A percentile compares a stretch with the other conserved stretches of the same genome.
These are phyloP conservation scores for Linnemannia zychae DNA, from an alignment of 192 early-diverging fungal species.

Conservation along the genomic window DNA sequence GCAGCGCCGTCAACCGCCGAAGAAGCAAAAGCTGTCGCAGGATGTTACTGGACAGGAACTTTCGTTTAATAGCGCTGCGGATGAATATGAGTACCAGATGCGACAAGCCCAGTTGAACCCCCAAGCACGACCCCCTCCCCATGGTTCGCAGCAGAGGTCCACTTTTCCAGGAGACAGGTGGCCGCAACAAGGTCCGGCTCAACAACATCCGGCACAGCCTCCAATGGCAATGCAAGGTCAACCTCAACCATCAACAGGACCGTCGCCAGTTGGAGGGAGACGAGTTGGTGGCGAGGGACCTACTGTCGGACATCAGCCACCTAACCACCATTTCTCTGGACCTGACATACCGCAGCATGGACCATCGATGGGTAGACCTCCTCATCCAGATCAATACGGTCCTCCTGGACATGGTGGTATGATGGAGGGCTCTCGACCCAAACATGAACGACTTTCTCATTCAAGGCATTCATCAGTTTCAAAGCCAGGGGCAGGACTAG, in stretches of 20 bases:
- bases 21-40: constrained; percentile 30
- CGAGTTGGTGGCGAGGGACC: neutral
- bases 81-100: constrained; percentile 33
- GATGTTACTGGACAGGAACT: constrained; percentile 13
- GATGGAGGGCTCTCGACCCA: constrained; percentile 18
- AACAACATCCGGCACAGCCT: neutral
- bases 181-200: neutral
- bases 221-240: constrained; percentile 3
- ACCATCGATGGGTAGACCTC: neutral
- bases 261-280: neutral
- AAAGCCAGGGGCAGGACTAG: constrained; percentile 10
- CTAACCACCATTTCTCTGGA: neutral
- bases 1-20: constrained; percentile 14
- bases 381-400: constrained; percentile 17
- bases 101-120: constrained; percentile 28
- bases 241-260: neutral
- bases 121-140: constrained; percentile 5
- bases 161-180: constrained; percentile 21
- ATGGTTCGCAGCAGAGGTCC: neutral
- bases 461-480: constrained; percentile 46
- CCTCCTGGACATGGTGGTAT: neutral
- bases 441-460: constrained; percentile 29
- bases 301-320: neutral
- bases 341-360: constrained; percentile 17
- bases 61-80: neutral